These are phyloP conservation scores for Colletotrichum aenigma DNA, from an alignment of 2,329 filamentous ascomycete species.

Conservation along the genomic window DNA sequence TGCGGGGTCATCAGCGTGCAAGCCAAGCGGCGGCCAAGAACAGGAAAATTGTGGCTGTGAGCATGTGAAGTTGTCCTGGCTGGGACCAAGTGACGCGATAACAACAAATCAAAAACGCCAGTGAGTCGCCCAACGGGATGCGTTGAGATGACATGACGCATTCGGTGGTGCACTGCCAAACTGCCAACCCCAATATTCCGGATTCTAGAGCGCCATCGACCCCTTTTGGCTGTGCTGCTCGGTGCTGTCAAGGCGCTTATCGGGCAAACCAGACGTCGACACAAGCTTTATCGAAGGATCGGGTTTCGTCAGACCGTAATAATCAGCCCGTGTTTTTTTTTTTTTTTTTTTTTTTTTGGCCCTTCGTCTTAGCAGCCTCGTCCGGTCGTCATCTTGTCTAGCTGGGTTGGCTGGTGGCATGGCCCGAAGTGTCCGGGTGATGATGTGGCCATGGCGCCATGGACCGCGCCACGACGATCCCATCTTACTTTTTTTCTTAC, in stretches of 20 bases:
- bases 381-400: background rate
- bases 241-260: background rate
- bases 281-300: background rate
- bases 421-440: conserved; percentile 4
- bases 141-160: background rate
- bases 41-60: background rate
- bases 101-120: background rate
- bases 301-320: background rate
- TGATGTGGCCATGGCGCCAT: conserved; percentile 11
- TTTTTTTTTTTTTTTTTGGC: too few species aligned
- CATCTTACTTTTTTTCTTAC: background rate
- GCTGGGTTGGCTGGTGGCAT: background rate
- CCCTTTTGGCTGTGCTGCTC: background rate
- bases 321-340: background rate
- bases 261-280: background rate
- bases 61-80: background rate
- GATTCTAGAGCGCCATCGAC: background rate
- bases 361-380: background rate
- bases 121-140: background rate
- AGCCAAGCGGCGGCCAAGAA: background rate
- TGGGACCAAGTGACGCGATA: background rate
- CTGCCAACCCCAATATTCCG: background rate
- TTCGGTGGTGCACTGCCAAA: background rate
- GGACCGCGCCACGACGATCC: background rate
- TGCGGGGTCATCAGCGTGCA: background rate